Percentiles rank a stretch among this genome's conserved stretches.
phyloP scores from a whole-genome alignment of 352 stramenopile species.

The Thalassiosira allenii region DNA sequence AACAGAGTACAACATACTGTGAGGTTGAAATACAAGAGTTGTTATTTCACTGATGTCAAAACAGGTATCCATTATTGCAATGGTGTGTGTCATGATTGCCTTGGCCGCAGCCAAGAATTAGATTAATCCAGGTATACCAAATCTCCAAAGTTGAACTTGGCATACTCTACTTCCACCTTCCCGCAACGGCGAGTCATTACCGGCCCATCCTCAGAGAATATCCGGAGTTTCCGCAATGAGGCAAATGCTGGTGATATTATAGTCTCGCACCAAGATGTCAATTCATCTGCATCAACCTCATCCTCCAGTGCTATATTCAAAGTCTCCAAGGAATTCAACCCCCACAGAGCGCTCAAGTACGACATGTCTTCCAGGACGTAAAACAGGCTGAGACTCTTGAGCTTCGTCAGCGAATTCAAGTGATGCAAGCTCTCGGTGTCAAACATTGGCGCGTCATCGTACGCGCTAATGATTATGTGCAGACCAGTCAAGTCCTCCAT shows the following conservation, averaged over 20 bases:
- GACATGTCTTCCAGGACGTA: slow-evolving; percentile 6
- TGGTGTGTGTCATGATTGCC: no score
- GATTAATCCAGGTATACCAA: slow-evolving; percentile 1
- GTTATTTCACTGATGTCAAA: no score
- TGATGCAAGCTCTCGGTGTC: slow-evolving; percentile 1
- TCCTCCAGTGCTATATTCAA: slow-evolving; percentile 27
- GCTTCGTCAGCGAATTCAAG: slow-evolving; percentile 6
- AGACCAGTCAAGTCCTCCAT: slow-evolving; percentile 16
- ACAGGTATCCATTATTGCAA: no score
- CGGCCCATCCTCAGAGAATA: slow-evolving; percentile 18
- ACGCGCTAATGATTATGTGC: slow-evolving; percentile 23
- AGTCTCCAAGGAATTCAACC: slow-evolving; percentile 7
- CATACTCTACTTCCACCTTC: slow-evolving; percentile 21
- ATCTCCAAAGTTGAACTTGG: slow-evolving; percentile 2
- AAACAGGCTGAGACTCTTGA: slow-evolving; percentile 25
- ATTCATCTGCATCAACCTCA: neutral
- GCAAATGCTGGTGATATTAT: slow-evolving; percentile 3
- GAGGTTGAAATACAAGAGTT: no score
- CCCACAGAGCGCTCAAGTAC: slow-evolving; percentile 13
- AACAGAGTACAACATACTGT: no score
- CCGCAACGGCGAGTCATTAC: neutral
- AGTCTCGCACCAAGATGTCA: slow-evolving; percentile 1
- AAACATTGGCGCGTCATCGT: slow-evolving; percentile 19
- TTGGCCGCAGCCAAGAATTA: no score
- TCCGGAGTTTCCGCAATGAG: slow-evolving; percentile 17